Evolutionary conservation across 371 early-diverging fungal genomes (phyloP).

Genomic region (Mortierella sp.): DNA sequence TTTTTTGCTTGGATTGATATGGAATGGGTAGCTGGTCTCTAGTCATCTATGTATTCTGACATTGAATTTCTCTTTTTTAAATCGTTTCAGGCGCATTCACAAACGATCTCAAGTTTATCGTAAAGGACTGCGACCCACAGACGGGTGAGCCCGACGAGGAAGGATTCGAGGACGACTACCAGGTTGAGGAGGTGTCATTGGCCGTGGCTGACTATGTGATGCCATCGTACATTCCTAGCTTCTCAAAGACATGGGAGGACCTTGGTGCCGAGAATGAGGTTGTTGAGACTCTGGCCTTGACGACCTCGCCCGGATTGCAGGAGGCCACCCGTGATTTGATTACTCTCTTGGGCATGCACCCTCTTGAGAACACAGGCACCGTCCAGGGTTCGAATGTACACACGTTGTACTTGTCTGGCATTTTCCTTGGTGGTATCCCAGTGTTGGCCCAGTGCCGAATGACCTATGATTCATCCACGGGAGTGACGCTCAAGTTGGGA

Average conservation of each 20-base stretch:
- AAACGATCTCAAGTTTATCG: conserved; percentile 88
- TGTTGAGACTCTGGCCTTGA: conserved; percentile 89
- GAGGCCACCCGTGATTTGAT: conserved; percentile 49
- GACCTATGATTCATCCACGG: conserved; percentile 84
- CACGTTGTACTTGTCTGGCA: conserved; percentile 86
- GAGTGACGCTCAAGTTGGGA: conserved; percentile 92
- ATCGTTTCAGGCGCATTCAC: conserved; percentile 75
- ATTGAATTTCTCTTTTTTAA: neutral
- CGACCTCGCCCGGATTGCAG: conserved; percentile 71
- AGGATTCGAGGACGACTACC: conserved; percentile 96
- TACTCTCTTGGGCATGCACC: conserved; percentile 88
- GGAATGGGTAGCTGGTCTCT: conserved; percentile 5
- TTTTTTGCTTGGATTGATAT: neutral
- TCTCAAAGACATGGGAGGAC: conserved; percentile 80
- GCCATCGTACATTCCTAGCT: conserved; percentile 83
- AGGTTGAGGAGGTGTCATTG: conserved; percentile 90
- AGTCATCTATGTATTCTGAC: conserved; percentile 4
- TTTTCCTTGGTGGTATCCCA: conserved; percentile 81
- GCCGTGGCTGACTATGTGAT: conserved; percentile 89
- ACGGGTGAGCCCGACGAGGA: conserved; percentile 91
- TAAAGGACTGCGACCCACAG: conserved; percentile 95
- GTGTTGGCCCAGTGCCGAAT: conserved; percentile 86
- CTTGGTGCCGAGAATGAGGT: conserved; percentile 74
- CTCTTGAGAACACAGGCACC: conserved; percentile 75
- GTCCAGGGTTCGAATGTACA: conserved; percentile 87